Evolutionary conservation across 108 stramenopile genomes (phyloP).

Genomic region (Skeletonema grethae): DNA sequence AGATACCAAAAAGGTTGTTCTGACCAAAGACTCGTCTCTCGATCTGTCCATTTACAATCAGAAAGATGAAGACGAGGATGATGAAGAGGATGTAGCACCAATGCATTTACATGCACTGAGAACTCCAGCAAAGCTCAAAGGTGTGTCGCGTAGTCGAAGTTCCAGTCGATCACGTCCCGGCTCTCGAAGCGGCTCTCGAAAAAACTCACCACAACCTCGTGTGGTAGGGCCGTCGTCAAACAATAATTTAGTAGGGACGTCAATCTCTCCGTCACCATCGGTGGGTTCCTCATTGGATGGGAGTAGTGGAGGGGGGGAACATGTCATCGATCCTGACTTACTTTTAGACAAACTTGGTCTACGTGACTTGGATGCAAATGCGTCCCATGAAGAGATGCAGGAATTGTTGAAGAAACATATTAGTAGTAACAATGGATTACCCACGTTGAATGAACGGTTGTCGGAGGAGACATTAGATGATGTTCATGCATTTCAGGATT

Average conservation of each 20-base stretch:
- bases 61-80: background rate
- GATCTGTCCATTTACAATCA: slow-evolving; percentile 7
- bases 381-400: slow-evolving; percentile 28
- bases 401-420: slow-evolving; percentile 25
- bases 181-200: slow-evolving; percentile 1
- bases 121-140: slow-evolving; percentile 25
- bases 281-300: background rate
- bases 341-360: slow-evolving; percentile 39
- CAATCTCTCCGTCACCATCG: background rate
- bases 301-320: background rate
- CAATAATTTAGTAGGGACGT: background rate
- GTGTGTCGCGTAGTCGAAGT: slow-evolving; percentile 2
- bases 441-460: slow-evolving; percentile 66
- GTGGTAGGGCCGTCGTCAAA: too few relatives aligned
- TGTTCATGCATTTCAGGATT: slow-evolving; percentile 68
- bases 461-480: slow-evolving; percentile 77
- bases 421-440: slow-evolving; percentile 21
- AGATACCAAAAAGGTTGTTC: slow-evolving; percentile 4
- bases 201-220: slow-evolving; percentile 6
- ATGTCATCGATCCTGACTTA: slow-evolving; percentile 42
- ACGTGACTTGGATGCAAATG: slow-evolving; percentile 33
- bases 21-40: slow-evolving; percentile 10
- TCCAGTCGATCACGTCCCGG: slow-evolving; percentile 24
- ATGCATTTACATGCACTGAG: slow-evolving; percentile 30
- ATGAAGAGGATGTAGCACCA: slow-evolving; percentile 21